A percentile compares a stretch with the other conserved stretches of the same genome.
Conservation (phyloP, 2,329 filamentous ascomycete genomes). For the Ceratocystis variospora region DNA sequence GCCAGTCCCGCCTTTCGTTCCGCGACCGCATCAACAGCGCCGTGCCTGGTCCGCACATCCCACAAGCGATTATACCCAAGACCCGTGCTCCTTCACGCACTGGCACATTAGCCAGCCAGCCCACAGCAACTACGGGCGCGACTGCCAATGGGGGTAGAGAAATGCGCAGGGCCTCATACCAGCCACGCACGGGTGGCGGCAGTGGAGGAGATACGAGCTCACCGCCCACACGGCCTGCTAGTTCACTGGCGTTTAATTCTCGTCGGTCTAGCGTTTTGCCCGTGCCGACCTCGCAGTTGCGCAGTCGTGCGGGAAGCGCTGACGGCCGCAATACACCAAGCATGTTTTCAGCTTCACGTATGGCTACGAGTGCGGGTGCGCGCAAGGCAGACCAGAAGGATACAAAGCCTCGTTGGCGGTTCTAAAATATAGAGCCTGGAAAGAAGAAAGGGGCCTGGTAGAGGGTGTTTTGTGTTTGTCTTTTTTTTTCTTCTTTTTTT, state of each 20-base stretch:
- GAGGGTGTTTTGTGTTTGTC: not conserved
- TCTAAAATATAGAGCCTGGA: constrained; percentile 20
- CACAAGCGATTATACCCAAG: constrained; percentile 34
- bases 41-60: constrained; percentile 35
- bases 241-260: constrained; percentile 36
- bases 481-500: constrained; percentile 2
- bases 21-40: constrained; percentile 37
- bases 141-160: constrained; percentile 19
- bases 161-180: constrained; percentile 40
- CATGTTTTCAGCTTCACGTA: constrained; percentile 33
- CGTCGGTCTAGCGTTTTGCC: constrained; percentile 43
- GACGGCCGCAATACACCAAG: constrained; percentile 38
- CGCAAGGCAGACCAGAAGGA: constrained; percentile 27
- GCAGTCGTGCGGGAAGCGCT: constrained; percentile 21
- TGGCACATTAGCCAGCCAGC: constrained; percentile 18
- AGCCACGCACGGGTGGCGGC: constrained; percentile 28
- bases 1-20: constrained; percentile 36
- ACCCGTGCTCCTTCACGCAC: constrained; percentile 33
- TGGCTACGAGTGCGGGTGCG: constrained; percentile 30
- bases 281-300: constrained; percentile 28
- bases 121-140: not conserved
- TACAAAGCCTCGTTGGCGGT: constrained; percentile 38
- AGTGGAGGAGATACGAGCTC: constrained; percentile 2
- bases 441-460: not conserved
- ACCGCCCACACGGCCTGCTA: constrained; percentile 35